Evolutionary conservation across 306 rosid species (phyloP), one percentile per base, ranked within the genome.

Genomic region (Cucurbita maxima): DNA sequence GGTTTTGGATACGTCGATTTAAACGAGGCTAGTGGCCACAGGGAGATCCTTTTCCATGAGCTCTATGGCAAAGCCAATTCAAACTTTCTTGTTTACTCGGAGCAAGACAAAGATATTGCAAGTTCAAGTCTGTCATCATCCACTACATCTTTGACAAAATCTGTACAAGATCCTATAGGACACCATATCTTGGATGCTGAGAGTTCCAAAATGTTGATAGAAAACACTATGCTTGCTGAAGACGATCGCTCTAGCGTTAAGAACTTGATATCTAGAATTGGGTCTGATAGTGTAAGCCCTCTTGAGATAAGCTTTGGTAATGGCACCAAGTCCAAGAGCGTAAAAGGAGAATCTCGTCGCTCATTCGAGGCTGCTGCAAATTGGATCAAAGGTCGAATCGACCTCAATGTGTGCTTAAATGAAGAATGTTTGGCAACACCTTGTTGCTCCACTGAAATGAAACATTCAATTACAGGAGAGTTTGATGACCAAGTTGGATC

Each of bases 381-480:
- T 50, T 69, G 74, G 43, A 13, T 50, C 0, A 58, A 50, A 22
- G 74, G 58, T 76, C 72, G 64, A 40, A 76, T 90, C 75, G 96
- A 90, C 83, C 86, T 94, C 41, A 94, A 90, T 79, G 66, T 83
- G 54, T 81, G 82, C 67, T 63, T 77, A 43, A 68, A 60, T 63
- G 94, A 84, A 25, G 87, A 81, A 67, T 71, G 72, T 79, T 67
- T 82, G 12, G 63, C 79, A 38, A 73, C 58, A 76, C 64, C 75
- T 3, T 41, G 72, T 54, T 62, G 57, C 30, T 67, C 68, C 10
- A 64, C 69, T 57, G 88, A 81, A 73, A 84, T 71, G 60, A 84
- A 84, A 66, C 74, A 90, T 58, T 90, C 93, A 25, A 88, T 87
- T 8, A 77, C 92, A 85, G 95, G 92, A 68, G 92, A 86, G 75